Base-by-base conservation (phyloP, 2,329 filamentous ascomycete genomes). In the Ophiostoma australiae region DNA sequence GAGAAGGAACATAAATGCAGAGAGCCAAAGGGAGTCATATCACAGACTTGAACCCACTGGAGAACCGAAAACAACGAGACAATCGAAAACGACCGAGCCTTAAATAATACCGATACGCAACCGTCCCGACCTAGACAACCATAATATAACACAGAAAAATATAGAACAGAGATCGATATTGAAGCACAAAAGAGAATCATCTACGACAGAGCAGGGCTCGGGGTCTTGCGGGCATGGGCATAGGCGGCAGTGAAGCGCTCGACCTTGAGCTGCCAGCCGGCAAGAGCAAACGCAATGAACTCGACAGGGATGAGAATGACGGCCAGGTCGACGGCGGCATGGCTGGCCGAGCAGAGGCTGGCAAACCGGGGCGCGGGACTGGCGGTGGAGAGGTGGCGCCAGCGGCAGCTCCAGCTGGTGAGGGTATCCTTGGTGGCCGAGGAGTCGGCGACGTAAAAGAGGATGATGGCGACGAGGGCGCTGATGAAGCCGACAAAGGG, bases 361-460 rank as follows among this genome's bases (percentile, higher is more conserved):
- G 81, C 82, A 76, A 87, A 90, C 75, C 86, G 80, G 39, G 88
- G 87, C 73, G 82, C 78, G 48, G 79, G 76, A 20, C 76, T 75
- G 85, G 89, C 88, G 72, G 79, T 77, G n/a, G 58, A 23, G 13
- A 88, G 79, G 31, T 80, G 75, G 10, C 79, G 78, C 87, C 87
- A 90, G 73, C 86, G 85, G 77, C 87, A 90, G 58, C 83, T 85
- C 87, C 87, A 90, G 78, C 85, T 87, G 76, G 88, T 81, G 13
- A 89, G 78, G 7, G 85, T 87, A 76, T 87, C 85, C 72, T 80
- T 79, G 10, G 80, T 81, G 17, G 78, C 78, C 3, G 87, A 88
- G 23, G 82, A 77, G 74, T 88, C 85, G 77, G 86, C 81, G 70
- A 81, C 81, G 76, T 88, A 89, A 77, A 86, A 88, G 77, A 89